Evolutionary conservation across 768 basidiomycete genomes (phyloP), one percentile per base, ranked within the genome.

Genomic region (Panaeolus cyanescens): DNA sequence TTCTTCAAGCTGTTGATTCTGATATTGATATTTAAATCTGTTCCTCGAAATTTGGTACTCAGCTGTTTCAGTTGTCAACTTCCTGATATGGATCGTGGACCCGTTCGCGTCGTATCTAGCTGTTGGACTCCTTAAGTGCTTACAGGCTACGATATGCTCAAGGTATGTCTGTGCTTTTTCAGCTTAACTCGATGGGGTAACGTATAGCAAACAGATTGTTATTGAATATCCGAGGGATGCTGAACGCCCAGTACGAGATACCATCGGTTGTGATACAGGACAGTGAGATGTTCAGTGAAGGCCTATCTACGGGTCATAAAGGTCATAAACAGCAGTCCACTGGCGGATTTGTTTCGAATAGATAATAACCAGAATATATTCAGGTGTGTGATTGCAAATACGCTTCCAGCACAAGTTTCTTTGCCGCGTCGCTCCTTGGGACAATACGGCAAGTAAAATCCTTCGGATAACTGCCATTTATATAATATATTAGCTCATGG

Each of bases 111-210:
- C 65, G 31, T 69, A 70, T 62, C 59, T 70, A 30, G 69, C 67
- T 19, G 68, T 68, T 25, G 69, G 69, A 8, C 54, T 70, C 17
- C 22, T 70, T 45, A 68, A 68, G 32, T 61, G 65, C 56, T 58
- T 72, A 5, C 71, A 72, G 50, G 69, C 65, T 17, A 72, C 68
- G n/a, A 72, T 71, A 19, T 67, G 67, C 54, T 68, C 70, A 15
- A 67, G 71, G 71, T 70, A 55, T 17, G 62, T 54, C 10, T 6
- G 9, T 34, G 30, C 34, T 3, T 5, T 15, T 34, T 20, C 22
- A 17, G 28, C 3, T 25, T 13, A 13, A 17, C 7, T 56, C 17
- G 6, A 30, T 22, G n/a, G n/a, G 4, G 42, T 8, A n/a, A 36
- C n/a, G n/a, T n/a, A n/a, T 7, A 19, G 6, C 33, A 7, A 32